Percentiles rank a stretch among this genome's conserved stretches.
phyloP scores from a whole-genome alignment of 169 alveolate genomes.

The Perkinsus chesapeaki region DNA sequence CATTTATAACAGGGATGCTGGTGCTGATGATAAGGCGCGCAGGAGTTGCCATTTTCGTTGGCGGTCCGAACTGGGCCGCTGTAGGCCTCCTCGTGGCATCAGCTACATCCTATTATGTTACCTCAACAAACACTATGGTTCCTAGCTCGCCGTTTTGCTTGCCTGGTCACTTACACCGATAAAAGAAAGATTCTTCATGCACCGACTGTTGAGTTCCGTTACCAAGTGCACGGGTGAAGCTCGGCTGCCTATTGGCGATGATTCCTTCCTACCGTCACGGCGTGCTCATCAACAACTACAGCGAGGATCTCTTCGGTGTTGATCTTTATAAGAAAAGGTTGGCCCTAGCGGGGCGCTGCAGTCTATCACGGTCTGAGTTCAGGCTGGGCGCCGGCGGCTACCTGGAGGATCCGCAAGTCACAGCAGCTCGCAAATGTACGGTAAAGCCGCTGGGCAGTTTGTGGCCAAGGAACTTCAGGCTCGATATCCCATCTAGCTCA shows the following conservation, averaged over 20 bases:
- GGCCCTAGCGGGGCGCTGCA: background rate
- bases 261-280: background rate
- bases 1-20: background rate
- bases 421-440: background rate
- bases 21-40: background rate
- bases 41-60: background rate
- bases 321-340: background rate
- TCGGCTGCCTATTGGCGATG: background rate
- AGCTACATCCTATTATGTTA: background rate
- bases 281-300: background rate
- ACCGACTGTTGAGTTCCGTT: background rate
- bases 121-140: background rate
- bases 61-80: background rate
- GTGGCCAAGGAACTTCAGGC: background rate
- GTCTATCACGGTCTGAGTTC: too few species aligned
- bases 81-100: background rate
- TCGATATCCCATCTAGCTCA: background rate
- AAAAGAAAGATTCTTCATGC: background rate
- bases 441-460: background rate
- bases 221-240: background rate
- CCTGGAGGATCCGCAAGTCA: background rate
- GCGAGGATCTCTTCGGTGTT: background rate
- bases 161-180: too few species aligned
- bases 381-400: too few species aligned
- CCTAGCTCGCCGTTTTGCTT: background rate